Percentiles rank a stretch among this genome's conserved stretches.
These are phyloP conservation scores for Wickerhamomyces queroliae DNA, from an alignment of 805 yeast genomes.

Conservation along the genomic window DNA sequence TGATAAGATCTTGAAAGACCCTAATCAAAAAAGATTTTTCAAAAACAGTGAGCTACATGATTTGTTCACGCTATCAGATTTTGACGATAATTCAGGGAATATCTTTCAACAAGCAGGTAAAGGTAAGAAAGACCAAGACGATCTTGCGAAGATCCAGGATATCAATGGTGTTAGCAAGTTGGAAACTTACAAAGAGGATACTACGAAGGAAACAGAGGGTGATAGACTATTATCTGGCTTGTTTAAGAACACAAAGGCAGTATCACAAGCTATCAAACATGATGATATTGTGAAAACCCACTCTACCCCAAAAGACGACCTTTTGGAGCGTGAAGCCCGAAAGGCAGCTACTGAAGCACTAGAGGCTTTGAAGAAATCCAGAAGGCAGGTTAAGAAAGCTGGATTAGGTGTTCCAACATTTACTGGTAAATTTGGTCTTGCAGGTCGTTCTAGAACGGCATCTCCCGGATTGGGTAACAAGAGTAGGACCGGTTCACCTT, in stretches of 20 bases:
- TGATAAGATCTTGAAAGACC: slow-evolving; percentile 90
- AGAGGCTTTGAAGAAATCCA: slow-evolving; percentile 52
- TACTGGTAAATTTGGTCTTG: slow-evolving; percentile 89
- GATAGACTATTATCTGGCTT: slow-evolving; percentile 69
- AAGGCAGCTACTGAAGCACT: slow-evolving; percentile 49
- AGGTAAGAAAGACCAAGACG: slow-evolving; percentile 45
- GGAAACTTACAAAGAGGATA: slow-evolving; percentile 49
- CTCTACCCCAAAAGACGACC: slow-evolving; percentile 23
- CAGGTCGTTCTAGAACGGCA: slow-evolving; percentile 49
- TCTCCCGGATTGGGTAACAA: neutral
- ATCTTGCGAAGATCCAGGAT: slow-evolving; percentile 55
- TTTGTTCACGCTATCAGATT: slow-evolving; percentile 76
- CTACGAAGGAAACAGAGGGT: slow-evolving; percentile 39
- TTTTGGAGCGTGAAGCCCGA: slow-evolving; percentile 57
- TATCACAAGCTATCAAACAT: slow-evolving; percentile 72
- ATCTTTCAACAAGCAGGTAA: slow-evolving; percentile 51
- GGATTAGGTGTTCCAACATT: slow-evolving; percentile 86
- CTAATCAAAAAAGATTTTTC: slow-evolving; percentile 89
- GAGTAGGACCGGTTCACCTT: slow-evolving; percentile 14
- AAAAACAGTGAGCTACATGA: slow-evolving; percentile 90
- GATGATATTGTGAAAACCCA: slow-evolving; percentile 64
- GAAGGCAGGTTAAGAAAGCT: slow-evolving; percentile 30
- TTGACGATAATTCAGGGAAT: slow-evolving; percentile 50
- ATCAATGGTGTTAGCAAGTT: slow-evolving; percentile 71
- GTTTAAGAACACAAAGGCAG: slow-evolving; percentile 56